Base-by-base conservation (phyloP, 768 basidiomycete genomes). In the Sporobolomyces pararoseus region DNA sequence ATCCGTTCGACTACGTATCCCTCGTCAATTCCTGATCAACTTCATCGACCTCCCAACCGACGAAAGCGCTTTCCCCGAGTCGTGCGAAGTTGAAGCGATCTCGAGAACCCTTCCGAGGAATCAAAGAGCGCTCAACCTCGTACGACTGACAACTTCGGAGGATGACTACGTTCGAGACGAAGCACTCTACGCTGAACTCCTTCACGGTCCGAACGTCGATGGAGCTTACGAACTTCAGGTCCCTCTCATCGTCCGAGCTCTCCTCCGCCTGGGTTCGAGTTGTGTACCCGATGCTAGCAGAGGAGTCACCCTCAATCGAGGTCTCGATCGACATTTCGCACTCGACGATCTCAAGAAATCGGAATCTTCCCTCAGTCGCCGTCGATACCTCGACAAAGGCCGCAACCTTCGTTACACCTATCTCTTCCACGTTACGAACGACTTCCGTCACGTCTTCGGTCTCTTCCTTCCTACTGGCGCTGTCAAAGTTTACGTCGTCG, bases 201-300 rank as follows among this genome's bases (percentile, higher is more conserved):
- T 86, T 67, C 96, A 96, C 77, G 90, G 94, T 76, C 90, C 94
- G 0, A 91, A 90, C 76, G 91, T 97, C 13, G 92, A 97, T 75
- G 92, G 91, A 1, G 89, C 96, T 5, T 99, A 88, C 76, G 96
- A 99, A 80, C 83, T 88, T 25, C 93, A 98, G 84, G 91, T 92
- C 21, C 91, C 96, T 12, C 84, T 95, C 23, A 81, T 87, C 54
- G 83, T 89, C 64, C 89, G 95, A 39, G 90, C 87, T 7, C 77
- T 98, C 31, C 81, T 98, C 23, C 87, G 84, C 65, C 82, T 98
- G 31, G 96, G 96, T 4, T 90, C 89, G 73, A 86, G 88, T 2
- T 97, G 94, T 77, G 81, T 83, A 1, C 82, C 87, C 34, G 85
- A 85, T 47, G 86, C 88, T 71, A 79, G 82, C 16, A 84, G 84